phyloP scores from a whole-genome alignment of 2,329 filamentous ascomycete genomes.

The Clarireedia hainanense region DNA sequence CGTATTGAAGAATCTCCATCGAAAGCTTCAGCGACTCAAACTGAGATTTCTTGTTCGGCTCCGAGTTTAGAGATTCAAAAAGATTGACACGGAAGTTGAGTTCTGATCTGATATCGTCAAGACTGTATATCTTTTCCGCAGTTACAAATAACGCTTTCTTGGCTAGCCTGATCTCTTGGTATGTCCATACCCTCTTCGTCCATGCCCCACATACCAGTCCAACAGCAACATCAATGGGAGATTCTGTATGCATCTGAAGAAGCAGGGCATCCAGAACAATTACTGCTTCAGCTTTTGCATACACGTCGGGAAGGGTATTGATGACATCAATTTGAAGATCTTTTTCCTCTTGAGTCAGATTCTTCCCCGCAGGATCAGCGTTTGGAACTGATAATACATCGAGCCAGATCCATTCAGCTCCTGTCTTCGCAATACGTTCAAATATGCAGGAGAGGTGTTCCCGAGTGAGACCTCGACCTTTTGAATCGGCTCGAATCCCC shows the following conservation, averaged over 20 bases:
- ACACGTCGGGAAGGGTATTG: slow-evolving; percentile 13
- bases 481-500: too few relatives aligned
- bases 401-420: slow-evolving; percentile 15
- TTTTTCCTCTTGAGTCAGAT: slow-evolving; percentile 9
- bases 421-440: too few relatives aligned
- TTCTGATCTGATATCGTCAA: too few relatives aligned
- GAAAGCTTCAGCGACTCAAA: background rate
- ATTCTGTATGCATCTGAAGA: slow-evolving; percentile 10
- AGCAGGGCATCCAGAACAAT: slow-evolving; percentile 15
- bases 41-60: too few relatives aligned
- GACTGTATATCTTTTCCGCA: background rate
- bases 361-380: background rate
- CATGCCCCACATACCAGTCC: slow-evolving; percentile 14
- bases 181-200: slow-evolving; percentile 16
- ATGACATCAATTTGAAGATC: slow-evolving; percentile 13
- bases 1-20: background rate
- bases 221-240: slow-evolving; percentile 12
- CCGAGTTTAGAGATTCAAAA: background rate
- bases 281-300: slow-evolving; percentile 12
- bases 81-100: background rate
- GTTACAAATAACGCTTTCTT: slow-evolving; percentile 7
- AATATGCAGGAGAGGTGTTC: too few relatives aligned
- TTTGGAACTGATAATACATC: slow-evolving; percentile 16
- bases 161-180: slow-evolving; percentile 18
- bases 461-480: too few relatives aligned